Percentiles rank a stretch among this genome's conserved stretches.
Conservation (phyloP, 345 rosid genomes). For the Ceriops tagal region DNA sequence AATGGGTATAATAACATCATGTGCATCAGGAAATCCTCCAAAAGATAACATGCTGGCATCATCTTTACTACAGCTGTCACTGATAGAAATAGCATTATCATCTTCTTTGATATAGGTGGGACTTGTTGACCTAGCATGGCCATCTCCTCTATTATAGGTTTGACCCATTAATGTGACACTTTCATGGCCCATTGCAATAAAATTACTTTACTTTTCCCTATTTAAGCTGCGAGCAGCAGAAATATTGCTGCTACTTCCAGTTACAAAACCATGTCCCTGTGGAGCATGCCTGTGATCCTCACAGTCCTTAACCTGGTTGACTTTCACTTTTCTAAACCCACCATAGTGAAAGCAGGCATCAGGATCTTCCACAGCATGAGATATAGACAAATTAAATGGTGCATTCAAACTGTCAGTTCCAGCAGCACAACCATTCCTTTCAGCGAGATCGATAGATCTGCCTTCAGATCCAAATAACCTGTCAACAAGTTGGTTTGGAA, state of each 20-base stretch:
- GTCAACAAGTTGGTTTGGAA: slow-evolving; percentile 56
- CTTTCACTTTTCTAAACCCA: slow-evolving; percentile 58
- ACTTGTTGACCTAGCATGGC: slow-evolving; percentile 26
- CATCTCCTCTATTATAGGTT: slow-evolving; percentile 34
- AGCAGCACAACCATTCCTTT: slow-evolving; percentile 41
- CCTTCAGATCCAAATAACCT: slow-evolving; percentile 62
- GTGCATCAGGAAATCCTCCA: slow-evolving; percentile 49
- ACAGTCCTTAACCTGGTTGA: slow-evolving; percentile 59
- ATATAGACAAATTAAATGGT: slow-evolving; percentile 58
- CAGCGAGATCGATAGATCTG: slow-evolving; percentile 46
- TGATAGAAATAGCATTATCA: slow-evolving; percentile 26
- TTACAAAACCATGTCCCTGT: slow-evolving; percentile 34
- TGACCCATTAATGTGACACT: slow-evolving; percentile 43
- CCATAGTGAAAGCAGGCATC: slow-evolving; percentile 47
- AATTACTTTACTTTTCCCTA: slow-evolving; percentile 41
- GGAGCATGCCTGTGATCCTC: slow-evolving; percentile 34
- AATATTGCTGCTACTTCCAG: slow-evolving; percentile 32
- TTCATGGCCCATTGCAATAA: slow-evolving; percentile 38
- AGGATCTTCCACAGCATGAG: slow-evolving; percentile 54
- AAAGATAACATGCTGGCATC: slow-evolving; percentile 57
- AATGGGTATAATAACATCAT: slow-evolving; percentile 41
- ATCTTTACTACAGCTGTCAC: slow-evolving; percentile 41
- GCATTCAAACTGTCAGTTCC: slow-evolving; percentile 38
- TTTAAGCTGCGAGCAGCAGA: slow-evolving; percentile 39
- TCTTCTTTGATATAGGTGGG: slow-evolving; percentile 36